These are phyloP conservation scores for Spathaspora passalidarum DNA, from an alignment of 805 yeast species.

Conservation along the genomic window DNA sequence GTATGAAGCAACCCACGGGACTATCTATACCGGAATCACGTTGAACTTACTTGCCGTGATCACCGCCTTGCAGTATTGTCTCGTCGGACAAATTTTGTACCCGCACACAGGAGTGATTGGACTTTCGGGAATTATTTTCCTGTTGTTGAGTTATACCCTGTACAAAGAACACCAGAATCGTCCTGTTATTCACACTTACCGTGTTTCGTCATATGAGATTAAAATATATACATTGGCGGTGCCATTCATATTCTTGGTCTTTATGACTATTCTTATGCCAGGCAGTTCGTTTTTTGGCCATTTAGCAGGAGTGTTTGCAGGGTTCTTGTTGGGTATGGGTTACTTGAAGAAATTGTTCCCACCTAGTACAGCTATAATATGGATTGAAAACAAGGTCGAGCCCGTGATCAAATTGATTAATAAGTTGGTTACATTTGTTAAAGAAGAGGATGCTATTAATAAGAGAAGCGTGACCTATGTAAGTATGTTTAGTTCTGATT, in stretches of 20 bases:
- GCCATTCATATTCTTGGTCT: conserved; percentile 47
- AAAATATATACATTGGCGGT: conserved; percentile 42
- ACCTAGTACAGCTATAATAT: conserved; percentile 59
- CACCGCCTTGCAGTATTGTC: conserved; percentile 62
- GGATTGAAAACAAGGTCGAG: conserved; percentile 58
- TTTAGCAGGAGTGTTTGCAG: conserved; percentile 61
- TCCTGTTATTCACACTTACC: conserved; percentile 37
- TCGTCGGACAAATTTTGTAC: conserved; percentile 47
- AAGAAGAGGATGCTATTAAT: conserved; percentile 49
- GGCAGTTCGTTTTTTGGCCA: conserved; percentile 74
- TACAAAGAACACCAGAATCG: conserved; percentile 34
- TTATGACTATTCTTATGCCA: conserved; percentile 56
- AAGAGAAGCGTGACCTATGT: conserved; percentile 6
- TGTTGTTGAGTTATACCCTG: conserved; percentile 62
- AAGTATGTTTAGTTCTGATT: conserved; percentile 5
- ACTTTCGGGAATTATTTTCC: conserved; percentile 71
- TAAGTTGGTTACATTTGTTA: conserved; percentile 49
- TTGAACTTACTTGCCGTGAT: conserved; percentile 67
- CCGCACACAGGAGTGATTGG: conserved; percentile 60
- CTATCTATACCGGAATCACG: conserved; percentile 81
- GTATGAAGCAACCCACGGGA: conserved; percentile 75
- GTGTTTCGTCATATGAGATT: conserved; percentile 3
- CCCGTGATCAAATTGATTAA: conserved; percentile 54
- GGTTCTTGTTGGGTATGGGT: conserved; percentile 60
- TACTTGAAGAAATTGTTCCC: conserved; percentile 60